Percentiles rank a stretch among this genome's conserved stretches.
Conservation (phyloP, 1,139 yeast species). For the Taiozyma sp. region DNA sequence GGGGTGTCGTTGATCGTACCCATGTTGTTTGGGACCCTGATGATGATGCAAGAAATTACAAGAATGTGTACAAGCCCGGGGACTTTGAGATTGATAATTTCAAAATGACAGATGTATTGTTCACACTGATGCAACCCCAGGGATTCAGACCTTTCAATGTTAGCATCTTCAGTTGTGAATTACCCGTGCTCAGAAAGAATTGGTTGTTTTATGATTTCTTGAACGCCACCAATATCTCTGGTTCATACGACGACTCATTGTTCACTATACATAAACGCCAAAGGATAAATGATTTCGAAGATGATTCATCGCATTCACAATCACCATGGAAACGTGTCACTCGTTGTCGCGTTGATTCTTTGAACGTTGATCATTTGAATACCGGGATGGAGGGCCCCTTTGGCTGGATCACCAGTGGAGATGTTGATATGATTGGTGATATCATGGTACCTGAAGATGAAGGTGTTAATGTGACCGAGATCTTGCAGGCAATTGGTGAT, state of each 20-base stretch:
- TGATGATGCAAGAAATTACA: slow-evolving; percentile 80
- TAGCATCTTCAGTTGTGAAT: slow-evolving; percentile 79
- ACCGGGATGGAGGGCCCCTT: slow-evolving; percentile 91
- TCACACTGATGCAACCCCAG: slow-evolving; percentile 77
- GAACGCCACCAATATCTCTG: slow-evolving; percentile 82
- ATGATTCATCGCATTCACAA: slow-evolving; percentile 4
- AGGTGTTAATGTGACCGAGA: slow-evolving; percentile 17
- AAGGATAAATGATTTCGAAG: slow-evolving; percentile 17
- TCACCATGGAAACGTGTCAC: slow-evolving; percentile 61
- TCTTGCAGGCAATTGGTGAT: slow-evolving; percentile 20
- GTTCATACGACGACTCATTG: slow-evolving; percentile 87
- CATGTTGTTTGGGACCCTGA: slow-evolving; percentile 80
- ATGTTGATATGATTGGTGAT: slow-evolving; percentile 91
- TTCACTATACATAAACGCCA: slow-evolving; percentile 76
- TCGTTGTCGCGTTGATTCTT: slow-evolving; percentile 76
- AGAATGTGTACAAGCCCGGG: slow-evolving; percentile 72
- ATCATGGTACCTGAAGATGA: slow-evolving; percentile 70
- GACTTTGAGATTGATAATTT: slow-evolving; percentile 90
- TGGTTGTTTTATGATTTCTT: slow-evolving; percentile 89
- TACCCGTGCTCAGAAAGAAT: slow-evolving; percentile 77
- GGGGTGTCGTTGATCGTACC: slow-evolving; percentile 90
- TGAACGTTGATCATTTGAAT: slow-evolving; percentile 84
- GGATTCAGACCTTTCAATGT: slow-evolving; percentile 81
- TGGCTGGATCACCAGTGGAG: slow-evolving; percentile 93
- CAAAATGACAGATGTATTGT: slow-evolving; percentile 77